These are phyloP conservation scores for Scutellaria galericulata DNA, from an alignment of 257 asterid genomes.

Conservation along the genomic window DNA sequence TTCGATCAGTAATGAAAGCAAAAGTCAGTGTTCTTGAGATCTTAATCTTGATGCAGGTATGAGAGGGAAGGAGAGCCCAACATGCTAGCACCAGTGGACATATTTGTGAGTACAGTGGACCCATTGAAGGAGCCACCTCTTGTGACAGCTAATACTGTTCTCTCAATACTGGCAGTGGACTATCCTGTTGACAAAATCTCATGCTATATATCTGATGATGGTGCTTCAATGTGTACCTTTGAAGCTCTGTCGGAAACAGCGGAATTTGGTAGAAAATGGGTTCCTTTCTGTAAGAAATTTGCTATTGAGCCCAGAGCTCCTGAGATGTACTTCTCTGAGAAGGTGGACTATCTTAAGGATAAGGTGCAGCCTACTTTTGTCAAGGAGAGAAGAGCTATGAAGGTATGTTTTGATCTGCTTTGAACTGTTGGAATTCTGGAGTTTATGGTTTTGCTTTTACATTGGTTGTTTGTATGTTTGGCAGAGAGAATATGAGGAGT, in stretches of 20 bases:
- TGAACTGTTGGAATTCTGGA: background rate
- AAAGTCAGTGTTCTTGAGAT: background rate
- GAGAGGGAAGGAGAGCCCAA: slow-evolving; percentile 96
- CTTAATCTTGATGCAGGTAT: slow-evolving; percentile 56
- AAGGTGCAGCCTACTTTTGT: slow-evolving; percentile 97
- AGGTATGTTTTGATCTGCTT: slow-evolving; percentile 51
- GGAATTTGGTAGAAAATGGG: slow-evolving; percentile 93
- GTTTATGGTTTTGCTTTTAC: background rate
- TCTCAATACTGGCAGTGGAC: slow-evolving; percentile 92
- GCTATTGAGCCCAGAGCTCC: slow-evolving; percentile 96
- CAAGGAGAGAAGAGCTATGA: slow-evolving; percentile 97
- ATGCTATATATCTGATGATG: slow-evolving; percentile 95
- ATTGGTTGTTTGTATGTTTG: slow-evolving; percentile 27
- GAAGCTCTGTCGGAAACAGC: slow-evolving; percentile 96
- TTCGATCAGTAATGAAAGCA: background rate
- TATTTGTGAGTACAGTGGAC: slow-evolving; percentile 92
- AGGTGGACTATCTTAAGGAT: slow-evolving; percentile 90
- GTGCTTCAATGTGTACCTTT: slow-evolving; percentile 96
- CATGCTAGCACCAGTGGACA: slow-evolving; percentile 82
- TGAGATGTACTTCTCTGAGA: slow-evolving; percentile 86
- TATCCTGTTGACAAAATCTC: slow-evolving; percentile 91
- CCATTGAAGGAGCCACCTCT: slow-evolving; percentile 98
- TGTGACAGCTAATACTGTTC: slow-evolving; percentile 87
- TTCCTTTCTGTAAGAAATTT: slow-evolving; percentile 91
- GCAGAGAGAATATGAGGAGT: slow-evolving; percentile 98